Evolutionary conservation across 148 eudicot species (phyloP).

Genomic region (Arbutus unedo): DNA sequence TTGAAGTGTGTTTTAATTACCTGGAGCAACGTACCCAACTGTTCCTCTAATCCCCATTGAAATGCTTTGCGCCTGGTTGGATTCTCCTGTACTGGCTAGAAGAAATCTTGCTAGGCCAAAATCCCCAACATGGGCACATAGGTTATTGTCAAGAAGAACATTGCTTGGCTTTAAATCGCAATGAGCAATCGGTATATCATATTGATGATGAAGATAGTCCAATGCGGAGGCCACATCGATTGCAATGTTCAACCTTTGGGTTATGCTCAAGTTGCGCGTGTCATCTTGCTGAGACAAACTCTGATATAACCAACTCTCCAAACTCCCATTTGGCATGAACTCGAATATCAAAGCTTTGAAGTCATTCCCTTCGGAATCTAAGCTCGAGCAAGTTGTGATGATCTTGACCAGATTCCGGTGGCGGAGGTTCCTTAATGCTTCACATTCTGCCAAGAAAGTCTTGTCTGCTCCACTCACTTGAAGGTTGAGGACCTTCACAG

Average conservation of each 20-base stretch:
- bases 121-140: conserved; percentile 25
- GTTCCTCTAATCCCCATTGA: conserved; percentile 22
- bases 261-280: neutral
- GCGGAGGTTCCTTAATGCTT: conserved; percentile 21
- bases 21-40: conserved; percentile 29
- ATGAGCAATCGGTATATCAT: conserved; percentile 8
- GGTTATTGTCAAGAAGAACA: conserved; percentile 24
- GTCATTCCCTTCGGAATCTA: conserved; percentile 17
- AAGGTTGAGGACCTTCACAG: conserved; percentile 30
- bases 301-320: conserved; percentile 29
- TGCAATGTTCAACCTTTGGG: conserved; percentile 25
- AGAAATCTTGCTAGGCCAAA: conserved; percentile 29
- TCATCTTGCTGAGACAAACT: neutral
- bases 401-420: conserved; percentile 31
- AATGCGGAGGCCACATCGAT: conserved; percentile 29
- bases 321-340: conserved; percentile 31
- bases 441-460: conserved; percentile 31
- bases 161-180: conserved; percentile 28
- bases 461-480: conserved; percentile 23
- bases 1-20: neutral
- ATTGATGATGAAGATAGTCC: conserved; percentile 30
- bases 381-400: conserved; percentile 25
- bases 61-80: conserved; percentile 1
- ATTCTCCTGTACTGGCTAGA: neutral
- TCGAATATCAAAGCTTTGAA: conserved; percentile 26